Percentiles rank a stretch among this genome's conserved stretches.
Conservation (phyloP, 345 rosid species). For the Ceriops zippeliana region DNA sequence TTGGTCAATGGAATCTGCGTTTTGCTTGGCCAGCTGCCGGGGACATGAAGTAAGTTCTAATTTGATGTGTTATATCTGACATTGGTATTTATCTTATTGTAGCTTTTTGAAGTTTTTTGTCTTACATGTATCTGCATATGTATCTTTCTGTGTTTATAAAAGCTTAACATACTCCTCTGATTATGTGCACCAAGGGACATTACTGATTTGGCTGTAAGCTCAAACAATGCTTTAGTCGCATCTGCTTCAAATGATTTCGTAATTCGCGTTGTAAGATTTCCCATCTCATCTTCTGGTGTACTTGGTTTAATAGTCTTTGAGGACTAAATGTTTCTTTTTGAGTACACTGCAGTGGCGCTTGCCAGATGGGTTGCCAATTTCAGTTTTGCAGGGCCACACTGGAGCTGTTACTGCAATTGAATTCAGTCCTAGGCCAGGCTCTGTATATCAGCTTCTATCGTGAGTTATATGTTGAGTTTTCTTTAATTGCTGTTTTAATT, state of each 20-base stretch:
- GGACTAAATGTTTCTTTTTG: slow-evolving; percentile 15
- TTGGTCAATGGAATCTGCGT: slow-evolving; percentile 99
- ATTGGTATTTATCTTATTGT: background rate
- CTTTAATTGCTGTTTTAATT: slow-evolving; percentile 10
- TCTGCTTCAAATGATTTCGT: slow-evolving; percentile 93
- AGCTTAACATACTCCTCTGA: slow-evolving; percentile 6
- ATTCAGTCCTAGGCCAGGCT: slow-evolving; percentile 93
- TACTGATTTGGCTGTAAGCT: slow-evolving; percentile 98
- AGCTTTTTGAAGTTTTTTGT: background rate
- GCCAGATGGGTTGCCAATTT: slow-evolving; percentile 94
- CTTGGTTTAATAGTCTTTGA: slow-evolving; percentile 12
- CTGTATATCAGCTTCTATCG: slow-evolving; percentile 90
- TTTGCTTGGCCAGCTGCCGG: slow-evolving; percentile 96
- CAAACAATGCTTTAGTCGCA: slow-evolving; percentile 85
- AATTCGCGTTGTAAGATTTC: slow-evolving; percentile 78
- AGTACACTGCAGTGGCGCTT: slow-evolving; percentile 74
- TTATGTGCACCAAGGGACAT: slow-evolving; percentile 73
- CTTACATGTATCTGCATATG: slow-evolving; percentile 12
- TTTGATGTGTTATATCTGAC: slow-evolving; percentile 6
- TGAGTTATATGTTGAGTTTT: slow-evolving; percentile 42
- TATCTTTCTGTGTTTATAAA: background rate
- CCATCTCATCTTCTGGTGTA: slow-evolving; percentile 13
- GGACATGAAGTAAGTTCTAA: slow-evolving; percentile 89
- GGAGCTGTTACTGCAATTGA: slow-evolving; percentile 97
- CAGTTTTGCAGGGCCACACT: slow-evolving; percentile 89